phyloP scores from a whole-genome alignment of 306 rosid genomes.

The Quercus wislizeni region DNA sequence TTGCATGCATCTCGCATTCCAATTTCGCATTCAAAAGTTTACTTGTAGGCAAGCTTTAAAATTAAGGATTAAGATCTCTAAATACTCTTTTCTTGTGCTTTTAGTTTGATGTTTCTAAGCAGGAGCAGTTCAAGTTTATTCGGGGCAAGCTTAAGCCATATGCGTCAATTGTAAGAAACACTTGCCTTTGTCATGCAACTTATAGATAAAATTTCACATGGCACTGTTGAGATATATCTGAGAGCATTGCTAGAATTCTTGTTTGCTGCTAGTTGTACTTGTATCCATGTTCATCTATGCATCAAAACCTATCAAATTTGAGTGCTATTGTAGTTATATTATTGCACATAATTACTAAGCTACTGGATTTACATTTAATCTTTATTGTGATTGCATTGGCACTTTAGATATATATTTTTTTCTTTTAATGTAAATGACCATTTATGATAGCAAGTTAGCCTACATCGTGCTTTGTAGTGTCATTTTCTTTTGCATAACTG shows the following conservation, averaged over 20 bases:
- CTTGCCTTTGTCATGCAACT: neutral
- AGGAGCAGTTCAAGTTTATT: constrained; percentile 95
- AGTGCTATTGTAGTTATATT: neutral
- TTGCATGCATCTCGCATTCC: neutral
- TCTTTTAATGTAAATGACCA: no score
- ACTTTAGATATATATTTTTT: no score
- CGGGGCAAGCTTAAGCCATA: constrained; percentile 50
- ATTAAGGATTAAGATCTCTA: neutral
- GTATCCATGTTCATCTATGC: neutral
- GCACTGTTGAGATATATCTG: neutral
- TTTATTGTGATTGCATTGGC: no score
- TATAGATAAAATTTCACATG: neutral
- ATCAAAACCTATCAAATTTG: neutral
- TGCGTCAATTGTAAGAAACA: constrained; percentile 72
- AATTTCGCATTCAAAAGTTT: neutral
- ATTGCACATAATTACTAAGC: neutral
- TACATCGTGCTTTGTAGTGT: neutral
- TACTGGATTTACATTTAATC: no score
- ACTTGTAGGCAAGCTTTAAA: neutral
- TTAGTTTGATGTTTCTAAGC: constrained; percentile 96
- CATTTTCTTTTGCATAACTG: neutral
- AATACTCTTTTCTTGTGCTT: constrained; percentile 14
- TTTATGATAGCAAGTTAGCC: neutral
- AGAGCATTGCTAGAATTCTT: neutral
- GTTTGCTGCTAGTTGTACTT: neutral